Conservation (phyloP, 805 yeast genomes). For the Myxozyma neotropica region DNA sequence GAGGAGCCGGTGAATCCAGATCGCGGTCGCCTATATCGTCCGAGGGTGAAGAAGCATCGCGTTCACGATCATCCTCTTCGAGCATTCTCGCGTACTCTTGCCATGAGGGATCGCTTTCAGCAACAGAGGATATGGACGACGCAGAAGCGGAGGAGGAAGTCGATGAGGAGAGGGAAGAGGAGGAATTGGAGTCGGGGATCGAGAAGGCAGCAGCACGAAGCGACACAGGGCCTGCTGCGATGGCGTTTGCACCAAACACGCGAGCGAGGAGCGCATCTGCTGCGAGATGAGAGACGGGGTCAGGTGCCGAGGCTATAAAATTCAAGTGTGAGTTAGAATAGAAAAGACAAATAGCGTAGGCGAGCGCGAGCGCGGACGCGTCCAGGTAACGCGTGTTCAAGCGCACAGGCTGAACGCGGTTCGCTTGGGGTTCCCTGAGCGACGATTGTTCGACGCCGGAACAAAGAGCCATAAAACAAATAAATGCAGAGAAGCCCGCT, state of each 20-base stretch:
- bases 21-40: neutral
- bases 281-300: neutral
- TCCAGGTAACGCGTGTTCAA: no score
- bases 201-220: conserved; percentile 4
- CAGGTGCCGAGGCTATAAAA: neutral
- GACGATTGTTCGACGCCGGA: no score
- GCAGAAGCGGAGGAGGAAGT: conserved; percentile 23
- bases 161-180: conserved; percentile 21
- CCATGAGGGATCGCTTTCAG: conserved; percentile 26
- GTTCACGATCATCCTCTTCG: conserved; percentile 9
- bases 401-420: no score
- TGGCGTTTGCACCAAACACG: conserved; percentile 20
- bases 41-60: conserved; percentile 3
- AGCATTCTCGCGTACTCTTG: conserved; percentile 27
- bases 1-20: conserved; percentile 27
- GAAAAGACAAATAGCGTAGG: no score
- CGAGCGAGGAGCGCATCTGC: conserved; percentile 20
- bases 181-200: conserved; percentile 2
- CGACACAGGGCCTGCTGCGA: neutral
- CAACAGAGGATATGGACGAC: conserved; percentile 6
- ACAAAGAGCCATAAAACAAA: no score
- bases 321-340: neutral
- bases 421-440: no score
- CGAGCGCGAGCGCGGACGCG: no score
- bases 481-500: no score